phyloP scores from a whole-genome alignment of 495 filamentous ascomycete species.

The Venustampulla echinocandica region DNA sequence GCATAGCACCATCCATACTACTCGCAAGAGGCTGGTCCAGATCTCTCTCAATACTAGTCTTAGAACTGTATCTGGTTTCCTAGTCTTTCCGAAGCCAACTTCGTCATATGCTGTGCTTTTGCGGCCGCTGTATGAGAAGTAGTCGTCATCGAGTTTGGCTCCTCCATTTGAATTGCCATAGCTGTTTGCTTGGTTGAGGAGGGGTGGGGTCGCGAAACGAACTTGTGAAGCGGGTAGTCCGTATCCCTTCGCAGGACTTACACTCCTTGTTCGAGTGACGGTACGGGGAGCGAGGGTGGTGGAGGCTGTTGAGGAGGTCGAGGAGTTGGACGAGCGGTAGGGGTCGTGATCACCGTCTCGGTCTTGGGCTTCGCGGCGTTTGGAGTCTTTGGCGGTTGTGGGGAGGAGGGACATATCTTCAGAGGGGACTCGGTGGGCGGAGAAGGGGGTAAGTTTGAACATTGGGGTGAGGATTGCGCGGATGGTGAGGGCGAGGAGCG shows the following conservation, averaged over 20 bases:
- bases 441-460: conserved; percentile 36
- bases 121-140: conserved; percentile 3
- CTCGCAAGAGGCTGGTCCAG: conserved; percentile 26
- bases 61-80: conserved; percentile 9
- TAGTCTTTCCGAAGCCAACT: conserved; percentile 5
- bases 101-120: neutral
- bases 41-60: conserved; percentile 14
- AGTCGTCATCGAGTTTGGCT: neutral
- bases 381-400: conserved; percentile 11
- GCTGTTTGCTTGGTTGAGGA: conserved; percentile 14
- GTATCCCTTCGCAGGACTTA: conserved; percentile 24
- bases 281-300: conserved; percentile 18
- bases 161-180: neutral
- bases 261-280: conserved; percentile 18
- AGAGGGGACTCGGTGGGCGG: conserved; percentile 15
- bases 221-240: conserved; percentile 16
- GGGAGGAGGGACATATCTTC: conserved; percentile 17
- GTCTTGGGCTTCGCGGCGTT: conserved; percentile 1
- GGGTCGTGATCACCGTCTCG: neutral
- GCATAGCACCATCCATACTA: conserved; percentile 35
- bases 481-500: conserved; percentile 47
- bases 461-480: conserved; percentile 50
- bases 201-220: conserved; percentile 16
- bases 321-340: conserved; percentile 16
- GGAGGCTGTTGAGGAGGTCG: conserved; percentile 16